phyloP scores from a whole-genome alignment of 169 alveolate genomes.

The Cryptosporidium bovis region DNA sequence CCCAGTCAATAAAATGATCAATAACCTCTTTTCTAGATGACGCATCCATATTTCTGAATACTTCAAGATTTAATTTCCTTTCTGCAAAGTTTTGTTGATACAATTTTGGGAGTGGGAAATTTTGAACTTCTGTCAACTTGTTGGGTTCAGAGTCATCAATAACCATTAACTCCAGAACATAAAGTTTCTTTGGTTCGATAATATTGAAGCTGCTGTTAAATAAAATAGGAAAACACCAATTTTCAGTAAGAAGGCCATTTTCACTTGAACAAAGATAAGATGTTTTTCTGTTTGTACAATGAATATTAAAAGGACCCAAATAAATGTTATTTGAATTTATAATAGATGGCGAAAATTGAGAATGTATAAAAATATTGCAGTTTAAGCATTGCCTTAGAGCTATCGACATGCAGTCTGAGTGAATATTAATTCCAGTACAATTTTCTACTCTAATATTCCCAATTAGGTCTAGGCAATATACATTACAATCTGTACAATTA shows the following conservation, averaged over 20 bases:
- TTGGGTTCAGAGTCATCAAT: no score
- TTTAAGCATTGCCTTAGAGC: neutral
- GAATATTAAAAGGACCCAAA: slow-evolving; percentile 52
- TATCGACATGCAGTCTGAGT: slow-evolving; percentile 36
- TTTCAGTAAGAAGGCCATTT: neutral
- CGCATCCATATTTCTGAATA: slow-evolving; percentile 11
- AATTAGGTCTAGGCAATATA: slow-evolving; percentile 19
- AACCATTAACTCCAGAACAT: no score
- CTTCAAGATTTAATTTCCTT: slow-evolving; percentile 7
- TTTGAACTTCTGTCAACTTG: slow-evolving; percentile 1
- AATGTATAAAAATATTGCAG: slow-evolving; percentile 15
- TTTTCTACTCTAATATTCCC: slow-evolving; percentile 18
- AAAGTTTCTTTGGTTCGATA: slow-evolving; percentile 11
- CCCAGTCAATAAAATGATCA: slow-evolving; percentile 23
- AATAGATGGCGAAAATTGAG: slow-evolving; percentile 50
- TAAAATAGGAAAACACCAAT: slow-evolving; percentile 28
- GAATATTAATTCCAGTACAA: neutral
- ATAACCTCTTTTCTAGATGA: slow-evolving; percentile 7
- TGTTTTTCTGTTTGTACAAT: slow-evolving; percentile 30
- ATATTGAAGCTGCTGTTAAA: slow-evolving; percentile 22
- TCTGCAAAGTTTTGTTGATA: slow-evolving; percentile 6
- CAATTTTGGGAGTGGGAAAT: neutral
- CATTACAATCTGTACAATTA: slow-evolving; percentile 5
- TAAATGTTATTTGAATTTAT: slow-evolving; percentile 1
- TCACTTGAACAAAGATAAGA: slow-evolving; percentile 30